A percentile compares a stretch with the other conserved stretches of the same genome.
Evolutionary conservation across 331 rosid genomes (phyloP).

Genomic region (Malus hybrid): DNA sequence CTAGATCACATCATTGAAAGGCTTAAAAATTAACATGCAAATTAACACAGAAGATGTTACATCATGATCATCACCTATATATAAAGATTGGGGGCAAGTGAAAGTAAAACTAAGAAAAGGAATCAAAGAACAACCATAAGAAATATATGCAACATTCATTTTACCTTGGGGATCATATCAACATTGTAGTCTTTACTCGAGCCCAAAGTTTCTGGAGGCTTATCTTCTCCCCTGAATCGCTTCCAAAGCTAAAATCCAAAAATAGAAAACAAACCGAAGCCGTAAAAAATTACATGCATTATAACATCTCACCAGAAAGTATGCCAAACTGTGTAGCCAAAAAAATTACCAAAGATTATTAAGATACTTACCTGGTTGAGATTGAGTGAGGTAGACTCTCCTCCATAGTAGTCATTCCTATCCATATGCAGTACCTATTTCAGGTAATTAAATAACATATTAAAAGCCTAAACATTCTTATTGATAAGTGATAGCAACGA

Average conservation of each 20-base stretch:
- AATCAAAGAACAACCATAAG: neutral
- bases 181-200: constrained; percentile 29
- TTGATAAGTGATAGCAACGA: neutral
- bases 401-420: constrained; percentile 47
- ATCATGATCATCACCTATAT: neutral
- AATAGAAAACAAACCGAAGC: neutral
- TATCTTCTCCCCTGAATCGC: constrained; percentile 22
- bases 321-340: neutral
- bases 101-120: neutral
- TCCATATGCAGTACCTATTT: constrained; percentile 47
- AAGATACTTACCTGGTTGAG: constrained; percentile 28
- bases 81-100: neutral
- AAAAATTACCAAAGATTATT: neutral
- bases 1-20: neutral
- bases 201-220: constrained; percentile 18
- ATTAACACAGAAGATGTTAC: neutral
- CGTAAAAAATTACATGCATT: neutral
- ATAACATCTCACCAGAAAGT: neutral
- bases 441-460: neutral
- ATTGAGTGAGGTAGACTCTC: constrained; percentile 46
- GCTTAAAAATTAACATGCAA: neutral
- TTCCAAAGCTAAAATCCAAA: constrained; percentile 25
- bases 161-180: constrained; percentile 39
- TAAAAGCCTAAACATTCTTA: neutral
- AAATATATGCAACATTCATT: neutral